Conservation (phyloP, 129 eudicot species). For the Escallonia rubra region DNA sequence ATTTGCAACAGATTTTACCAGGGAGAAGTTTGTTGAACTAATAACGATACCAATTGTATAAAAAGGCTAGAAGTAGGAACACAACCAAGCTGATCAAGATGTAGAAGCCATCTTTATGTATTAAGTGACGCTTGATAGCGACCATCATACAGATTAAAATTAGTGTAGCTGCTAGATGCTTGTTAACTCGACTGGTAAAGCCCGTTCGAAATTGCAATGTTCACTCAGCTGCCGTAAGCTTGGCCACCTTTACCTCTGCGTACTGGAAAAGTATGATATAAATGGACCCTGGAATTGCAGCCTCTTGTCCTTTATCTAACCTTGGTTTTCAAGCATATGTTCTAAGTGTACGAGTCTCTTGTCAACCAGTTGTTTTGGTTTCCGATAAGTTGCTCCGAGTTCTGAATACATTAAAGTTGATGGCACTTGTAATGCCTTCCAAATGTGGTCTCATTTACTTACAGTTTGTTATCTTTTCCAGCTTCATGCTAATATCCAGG, state of each 20-base stretch:
- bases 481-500: conserved; percentile 95
- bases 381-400: no score
- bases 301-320: no score
- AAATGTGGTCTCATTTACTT: conserved; percentile 1
- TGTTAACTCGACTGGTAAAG: not conserved
- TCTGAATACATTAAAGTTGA: no score
- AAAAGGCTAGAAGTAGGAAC: no score
- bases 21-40: no score
- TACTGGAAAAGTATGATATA: not conserved
- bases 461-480: conserved; percentile 21
- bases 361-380: not conserved
- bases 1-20: no score
- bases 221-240: no score
- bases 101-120: not conserved
- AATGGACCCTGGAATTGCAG: no score
- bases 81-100: not conserved
- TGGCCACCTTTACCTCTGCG: not conserved
- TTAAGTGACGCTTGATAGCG: not conserved
- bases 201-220: not conserved
- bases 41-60: no score
- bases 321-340: no score
- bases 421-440: not conserved
- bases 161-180: not conserved
- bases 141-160: not conserved
- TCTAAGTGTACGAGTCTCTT: not conserved